Evolutionary conservation across 2,329 filamentous ascomycete genomes (phyloP).

Genomic region (Epichloe glyceriae): DNA sequence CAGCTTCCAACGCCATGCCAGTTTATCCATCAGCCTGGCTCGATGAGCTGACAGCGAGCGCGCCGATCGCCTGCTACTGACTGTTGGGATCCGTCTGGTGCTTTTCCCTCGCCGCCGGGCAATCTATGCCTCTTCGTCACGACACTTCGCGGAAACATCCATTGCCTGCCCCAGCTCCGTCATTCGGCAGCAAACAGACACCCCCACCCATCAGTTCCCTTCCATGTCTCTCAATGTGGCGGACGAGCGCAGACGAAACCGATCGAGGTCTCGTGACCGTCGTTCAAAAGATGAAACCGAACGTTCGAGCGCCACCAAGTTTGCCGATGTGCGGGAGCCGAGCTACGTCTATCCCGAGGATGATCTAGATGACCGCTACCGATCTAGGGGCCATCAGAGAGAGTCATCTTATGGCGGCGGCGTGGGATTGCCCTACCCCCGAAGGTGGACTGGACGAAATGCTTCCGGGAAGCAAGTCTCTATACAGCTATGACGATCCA

Average conservation of each 20-base stretch:
- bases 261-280: conserved; percentile 29
- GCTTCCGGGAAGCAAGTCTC: conserved; percentile 22
- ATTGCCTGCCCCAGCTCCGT: background rate
- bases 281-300: conserved; percentile 19
- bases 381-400: conserved; percentile 16
- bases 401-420: conserved; percentile 20
- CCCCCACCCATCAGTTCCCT: background rate
- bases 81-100: background rate
- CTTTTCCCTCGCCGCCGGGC: background rate
- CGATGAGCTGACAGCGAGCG: background rate
- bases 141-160: background rate
- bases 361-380: conserved; percentile 25
- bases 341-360: conserved; percentile 30
- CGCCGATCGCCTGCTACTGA: background rate
- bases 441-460: conserved; percentile 24
- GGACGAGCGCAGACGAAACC: conserved; percentile 29
- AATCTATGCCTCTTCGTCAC: background rate
- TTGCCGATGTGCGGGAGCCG: conserved; percentile 29
- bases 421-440: conserved; percentile 24
- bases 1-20: background rate
- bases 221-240: conserved; percentile 41
- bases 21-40: background rate
- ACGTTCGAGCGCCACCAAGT: conserved; percentile 18
- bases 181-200: background rate
- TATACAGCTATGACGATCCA: conserved; percentile 28